Evolutionary conservation across 208 protist species (phyloP).

Genomic region (Strigomonas galati): DNA sequence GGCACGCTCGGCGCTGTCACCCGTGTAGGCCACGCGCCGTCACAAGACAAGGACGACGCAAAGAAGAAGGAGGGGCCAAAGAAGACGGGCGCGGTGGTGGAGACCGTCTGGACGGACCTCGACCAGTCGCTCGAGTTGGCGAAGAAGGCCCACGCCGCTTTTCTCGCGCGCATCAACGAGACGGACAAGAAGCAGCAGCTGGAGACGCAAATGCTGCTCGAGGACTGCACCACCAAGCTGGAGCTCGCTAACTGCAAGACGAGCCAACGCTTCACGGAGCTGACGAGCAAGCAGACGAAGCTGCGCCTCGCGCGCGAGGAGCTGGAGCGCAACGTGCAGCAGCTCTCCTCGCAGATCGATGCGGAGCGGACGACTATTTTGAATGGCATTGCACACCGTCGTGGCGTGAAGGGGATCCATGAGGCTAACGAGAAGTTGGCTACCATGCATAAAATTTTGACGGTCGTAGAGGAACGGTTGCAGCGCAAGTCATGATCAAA

Average conservation of each 20-base stretch:
- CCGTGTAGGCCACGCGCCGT: neutral
- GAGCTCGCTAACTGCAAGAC: conserved; percentile 18
- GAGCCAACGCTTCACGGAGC: conserved; percentile 21
- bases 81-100: neutral
- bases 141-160: conserved; percentile 10
- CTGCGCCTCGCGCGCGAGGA: conserved; percentile 24
- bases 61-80: neutral
- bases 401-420: conserved; percentile 39
- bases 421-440: conserved; percentile 66
- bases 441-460: conserved; percentile 54
- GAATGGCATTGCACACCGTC: conserved; percentile 64
- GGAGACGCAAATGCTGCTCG: conserved; percentile 10
- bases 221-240: conserved; percentile 16
- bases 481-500: neutral
- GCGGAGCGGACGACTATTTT: conserved; percentile 41
- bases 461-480: neutral
- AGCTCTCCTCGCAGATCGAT: conserved; percentile 15
- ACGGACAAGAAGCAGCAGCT: neutral
- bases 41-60: neutral
- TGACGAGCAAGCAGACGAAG: conserved; percentile 24
- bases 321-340: conserved; percentile 20
- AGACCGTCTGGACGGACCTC: neutral
- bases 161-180: conserved; percentile 23
- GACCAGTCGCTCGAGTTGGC: neutral
- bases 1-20: conserved; percentile 23